A percentile compares a stretch with the other conserved stretches of the same genome.
Evolutionary conservation across 352 stramenopile genomes (phyloP).

Genomic region (Aphanomyces cochlioides): DNA sequence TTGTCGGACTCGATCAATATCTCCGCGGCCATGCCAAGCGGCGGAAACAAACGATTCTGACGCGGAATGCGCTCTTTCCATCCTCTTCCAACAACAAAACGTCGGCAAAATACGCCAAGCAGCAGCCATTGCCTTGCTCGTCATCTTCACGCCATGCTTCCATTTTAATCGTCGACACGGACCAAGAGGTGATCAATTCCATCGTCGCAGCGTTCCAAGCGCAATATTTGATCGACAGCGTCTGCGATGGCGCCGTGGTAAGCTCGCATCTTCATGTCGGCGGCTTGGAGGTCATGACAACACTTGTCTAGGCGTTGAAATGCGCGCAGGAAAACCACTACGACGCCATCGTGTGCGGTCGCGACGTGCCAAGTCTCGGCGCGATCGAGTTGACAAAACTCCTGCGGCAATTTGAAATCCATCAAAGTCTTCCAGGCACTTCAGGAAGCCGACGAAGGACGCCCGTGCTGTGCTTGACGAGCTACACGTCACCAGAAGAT

Average conservation of each 20-base stretch:
- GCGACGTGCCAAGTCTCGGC: constrained; percentile 55
- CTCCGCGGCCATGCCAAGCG: constrained; percentile 10
- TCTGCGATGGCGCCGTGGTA: constrained; percentile 48
- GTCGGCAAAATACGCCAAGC: neutral
- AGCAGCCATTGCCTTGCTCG: constrained; percentile 37
- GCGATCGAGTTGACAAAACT: constrained; percentile 74
- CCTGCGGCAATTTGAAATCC: constrained; percentile 75
- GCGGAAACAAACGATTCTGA: constrained; percentile 5
- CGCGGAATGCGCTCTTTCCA: constrained; percentile 18
- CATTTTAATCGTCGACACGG: constrained; percentile 14
- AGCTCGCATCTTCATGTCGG: neutral
- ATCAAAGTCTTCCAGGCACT: constrained; percentile 39
- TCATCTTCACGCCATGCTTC: too few species aligned
- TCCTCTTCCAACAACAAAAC: too few species aligned
- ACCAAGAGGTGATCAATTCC: constrained; percentile 1
- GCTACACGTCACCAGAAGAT: constrained; percentile 55
- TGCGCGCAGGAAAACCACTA: constrained; percentile 52
- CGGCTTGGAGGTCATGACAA: neutral
- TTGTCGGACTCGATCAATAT: constrained; percentile 18
- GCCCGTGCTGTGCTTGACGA: constrained; percentile 73
- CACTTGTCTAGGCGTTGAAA: constrained; percentile 42
- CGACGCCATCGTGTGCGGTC: constrained; percentile 82
- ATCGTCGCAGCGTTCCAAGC: neutral
- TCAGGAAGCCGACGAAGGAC: constrained; percentile 35
- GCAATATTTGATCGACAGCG: constrained; percentile 48